Conservation (phyloP, 768 basidiomycete species). For the Russula compacta region DNA sequence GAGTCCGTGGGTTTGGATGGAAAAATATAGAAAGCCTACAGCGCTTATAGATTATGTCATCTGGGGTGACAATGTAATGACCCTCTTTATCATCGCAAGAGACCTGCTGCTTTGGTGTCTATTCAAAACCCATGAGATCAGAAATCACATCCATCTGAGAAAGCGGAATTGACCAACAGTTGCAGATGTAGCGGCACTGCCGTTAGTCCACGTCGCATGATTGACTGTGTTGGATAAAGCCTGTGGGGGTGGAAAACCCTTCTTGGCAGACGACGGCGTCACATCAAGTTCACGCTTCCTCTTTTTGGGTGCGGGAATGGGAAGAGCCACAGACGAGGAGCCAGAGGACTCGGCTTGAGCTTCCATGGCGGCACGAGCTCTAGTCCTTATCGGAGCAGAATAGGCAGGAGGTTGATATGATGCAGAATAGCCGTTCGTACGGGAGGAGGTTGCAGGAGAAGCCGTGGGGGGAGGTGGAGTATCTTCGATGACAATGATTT, state of each 20-base stretch:
- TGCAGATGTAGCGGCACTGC: conserved; percentile 52
- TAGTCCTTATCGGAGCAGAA: conserved; percentile 70
- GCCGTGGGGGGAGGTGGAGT: conserved; percentile 78
- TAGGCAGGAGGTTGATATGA: conserved; percentile 73
- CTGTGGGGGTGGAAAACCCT: conserved; percentile 42
- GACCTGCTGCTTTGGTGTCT: conserved; percentile 58
- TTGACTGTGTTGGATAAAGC: conserved; percentile 41
- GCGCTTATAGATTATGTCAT: conserved; percentile 79
- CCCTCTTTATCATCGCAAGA: conserved; percentile 97
- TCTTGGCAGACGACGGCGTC: conserved; percentile 63
- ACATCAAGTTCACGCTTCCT: conserved; percentile 71
- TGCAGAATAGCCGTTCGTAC: conserved; percentile 62
- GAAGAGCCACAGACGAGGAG: conserved; percentile 51
- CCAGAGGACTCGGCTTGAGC: conserved; percentile 66
- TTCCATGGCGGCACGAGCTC: conserved; percentile 80
- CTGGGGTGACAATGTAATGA: conserved; percentile 91
- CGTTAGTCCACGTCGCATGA: conserved; percentile 59
- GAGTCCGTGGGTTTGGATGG: not conserved
- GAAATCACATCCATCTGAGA: conserved; percentile 25
- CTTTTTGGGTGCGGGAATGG: conserved; percentile 72
- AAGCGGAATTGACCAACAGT: conserved; percentile 44
- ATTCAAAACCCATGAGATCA: conserved; percentile 22
- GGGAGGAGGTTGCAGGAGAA: conserved; percentile 58
- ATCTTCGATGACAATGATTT: conserved; percentile 91
- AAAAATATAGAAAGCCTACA: conserved; percentile 43